Conservation (phyloP, 1,284 basidiomycete genomes). For the Sanghuangporus baumii region DNA sequence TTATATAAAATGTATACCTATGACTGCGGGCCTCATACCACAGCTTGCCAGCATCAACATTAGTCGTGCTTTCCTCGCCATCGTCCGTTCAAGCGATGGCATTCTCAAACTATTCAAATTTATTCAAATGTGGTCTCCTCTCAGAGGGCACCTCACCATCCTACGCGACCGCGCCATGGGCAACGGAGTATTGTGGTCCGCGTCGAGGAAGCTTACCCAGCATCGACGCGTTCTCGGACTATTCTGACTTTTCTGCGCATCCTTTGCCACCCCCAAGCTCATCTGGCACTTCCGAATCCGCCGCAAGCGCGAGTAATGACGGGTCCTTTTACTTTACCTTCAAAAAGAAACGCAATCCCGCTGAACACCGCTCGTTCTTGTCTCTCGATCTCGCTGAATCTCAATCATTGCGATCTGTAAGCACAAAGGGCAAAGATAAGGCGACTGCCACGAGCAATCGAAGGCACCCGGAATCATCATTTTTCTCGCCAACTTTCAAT, state of each 20-base stretch:
- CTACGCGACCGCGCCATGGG: slow-evolving; percentile 26
- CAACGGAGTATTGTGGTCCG: slow-evolving; percentile 26
- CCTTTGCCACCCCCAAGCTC: slow-evolving; percentile 26
- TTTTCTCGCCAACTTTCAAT: not conserved
- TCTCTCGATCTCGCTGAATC: slow-evolving; percentile 58
- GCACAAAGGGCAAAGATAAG: slow-evolving; percentile 26
- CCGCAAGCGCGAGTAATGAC: slow-evolving; percentile 24
- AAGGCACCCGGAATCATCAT: not conserved
- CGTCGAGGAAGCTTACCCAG: slow-evolving; percentile 39
- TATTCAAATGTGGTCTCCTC: slow-evolving; percentile 57
- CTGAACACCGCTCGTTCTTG: slow-evolving; percentile 47
- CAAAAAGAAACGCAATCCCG: slow-evolving; percentile 33
- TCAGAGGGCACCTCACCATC: slow-evolving; percentile 31
- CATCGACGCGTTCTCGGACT: slow-evolving; percentile 26
- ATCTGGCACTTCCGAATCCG: slow-evolving; percentile 23
- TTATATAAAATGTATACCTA: not conserved
- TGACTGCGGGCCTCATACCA: not conserved
- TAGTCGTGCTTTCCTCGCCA: not conserved
- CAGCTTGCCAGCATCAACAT: not conserved
- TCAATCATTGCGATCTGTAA: slow-evolving; percentile 38
- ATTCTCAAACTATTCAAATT: slow-evolving; percentile 39
- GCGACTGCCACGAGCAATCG: slow-evolving; percentile 18
- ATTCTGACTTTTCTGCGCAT: slow-evolving; percentile 18
- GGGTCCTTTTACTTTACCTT: slow-evolving; percentile 44
- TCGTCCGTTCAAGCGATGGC: not conserved